Evolutionary conservation across 208 protist genomes (phyloP).

Genomic region (Vickermania ingenoplastis): DNA sequence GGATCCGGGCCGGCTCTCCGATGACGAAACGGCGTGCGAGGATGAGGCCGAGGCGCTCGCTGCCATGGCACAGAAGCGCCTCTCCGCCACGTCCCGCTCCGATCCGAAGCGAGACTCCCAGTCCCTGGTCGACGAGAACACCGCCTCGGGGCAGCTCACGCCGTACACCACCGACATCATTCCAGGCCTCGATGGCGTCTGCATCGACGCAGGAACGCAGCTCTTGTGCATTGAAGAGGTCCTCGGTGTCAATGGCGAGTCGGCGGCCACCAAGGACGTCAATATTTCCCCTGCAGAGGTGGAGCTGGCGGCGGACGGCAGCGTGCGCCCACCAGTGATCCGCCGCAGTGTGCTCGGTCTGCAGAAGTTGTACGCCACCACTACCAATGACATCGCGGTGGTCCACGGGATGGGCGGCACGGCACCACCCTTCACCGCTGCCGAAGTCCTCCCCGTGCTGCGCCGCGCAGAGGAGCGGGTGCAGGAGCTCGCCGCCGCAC

Average conservation of each 20-base stretch:
- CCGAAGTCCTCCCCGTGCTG: constrained; percentile 39
- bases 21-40: background rate
- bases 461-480: constrained; percentile 17
- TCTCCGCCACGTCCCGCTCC: background rate
- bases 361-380: constrained; percentile 35
- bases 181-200: background rate
- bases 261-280: constrained; percentile 5
- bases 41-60: background rate
- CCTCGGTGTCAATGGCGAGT: background rate
- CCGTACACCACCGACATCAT: background rate
- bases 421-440: background rate
- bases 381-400: constrained; percentile 18
- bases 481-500: constrained; percentile 25
- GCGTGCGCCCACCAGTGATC: background rate
- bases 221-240: constrained; percentile 4
- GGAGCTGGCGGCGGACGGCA: background rate
- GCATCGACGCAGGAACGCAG: background rate
- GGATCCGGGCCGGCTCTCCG: constrained; percentile 1
- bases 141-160: too few species aligned
- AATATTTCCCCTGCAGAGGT: background rate
- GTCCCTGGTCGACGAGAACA: too few species aligned
- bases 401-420: constrained; percentile 2
- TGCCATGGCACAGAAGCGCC: background rate
- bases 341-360: constrained; percentile 16
- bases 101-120: background rate